Percentiles rank a stretch among this genome's conserved stretches.
Evolutionary conservation across 345 rosid genomes (phyloP).

Genomic region (Gossypium australe): DNA sequence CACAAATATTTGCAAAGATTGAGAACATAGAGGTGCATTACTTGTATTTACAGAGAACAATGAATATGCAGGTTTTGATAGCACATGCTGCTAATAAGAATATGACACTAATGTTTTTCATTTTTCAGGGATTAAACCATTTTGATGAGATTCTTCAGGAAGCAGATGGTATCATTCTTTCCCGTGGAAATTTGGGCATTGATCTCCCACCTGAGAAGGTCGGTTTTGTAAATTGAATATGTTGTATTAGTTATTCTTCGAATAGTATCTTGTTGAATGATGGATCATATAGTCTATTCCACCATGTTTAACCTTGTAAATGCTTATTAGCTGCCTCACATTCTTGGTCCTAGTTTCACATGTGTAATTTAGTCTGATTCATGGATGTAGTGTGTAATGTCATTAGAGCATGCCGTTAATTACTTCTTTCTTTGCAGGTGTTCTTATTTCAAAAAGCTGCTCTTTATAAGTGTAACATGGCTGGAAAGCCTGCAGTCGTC

Average conservation of each 20-base stretch:
- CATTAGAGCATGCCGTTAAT: constrained; percentile 12
- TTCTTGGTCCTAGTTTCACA: not conserved
- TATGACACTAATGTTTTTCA: not conserved
- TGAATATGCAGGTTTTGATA: not conserved
- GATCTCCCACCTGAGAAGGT: constrained; percentile 99
- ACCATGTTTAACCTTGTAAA: not conserved
- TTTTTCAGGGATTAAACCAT: constrained; percentile 72
- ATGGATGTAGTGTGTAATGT: not conserved
- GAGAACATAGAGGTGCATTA: constrained; percentile 73
- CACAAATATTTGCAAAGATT: constrained; percentile 93
- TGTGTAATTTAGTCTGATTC: not conserved
- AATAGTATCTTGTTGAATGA: not conserved
- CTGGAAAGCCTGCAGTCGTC: constrained; percentile 92
- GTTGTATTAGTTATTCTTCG: not conserved
- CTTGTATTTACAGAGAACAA: not conserved
- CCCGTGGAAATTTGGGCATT: constrained; percentile 96
- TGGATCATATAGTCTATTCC: not conserved
- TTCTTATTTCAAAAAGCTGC: constrained; percentile 95
- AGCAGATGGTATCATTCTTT: constrained; percentile 98
- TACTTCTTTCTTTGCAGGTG: constrained; percentile 45
- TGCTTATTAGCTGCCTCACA: not conserved
- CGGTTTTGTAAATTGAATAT: constrained; percentile 8
- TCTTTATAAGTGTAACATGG: constrained; percentile 95
- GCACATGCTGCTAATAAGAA: not conserved
- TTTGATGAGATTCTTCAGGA: constrained; percentile 98